phyloP scores from a whole-genome alignment of 2,329 filamentous ascomycete genomes.

The Chrysoporthe cubensis region DNA sequence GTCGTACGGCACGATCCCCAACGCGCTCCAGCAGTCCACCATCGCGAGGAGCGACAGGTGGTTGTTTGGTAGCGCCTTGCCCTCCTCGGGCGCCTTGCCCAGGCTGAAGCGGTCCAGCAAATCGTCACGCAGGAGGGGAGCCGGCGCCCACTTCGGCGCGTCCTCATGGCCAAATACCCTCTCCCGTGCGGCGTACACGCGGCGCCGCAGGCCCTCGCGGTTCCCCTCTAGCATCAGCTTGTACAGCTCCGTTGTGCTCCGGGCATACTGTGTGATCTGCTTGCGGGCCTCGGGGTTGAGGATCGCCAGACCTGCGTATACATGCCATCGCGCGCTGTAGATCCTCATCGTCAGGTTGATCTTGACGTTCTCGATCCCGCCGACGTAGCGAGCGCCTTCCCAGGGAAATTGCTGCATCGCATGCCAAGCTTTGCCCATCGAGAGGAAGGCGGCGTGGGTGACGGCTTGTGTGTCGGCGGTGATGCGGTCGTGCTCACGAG shows the following conservation, averaged over 20 bases:
- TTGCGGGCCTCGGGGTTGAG: conserved; percentile 89
- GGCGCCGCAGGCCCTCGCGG: conserved; percentile 69
- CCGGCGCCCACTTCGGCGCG: conserved; percentile 60
- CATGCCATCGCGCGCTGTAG: conserved; percentile 99
- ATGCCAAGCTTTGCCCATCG: conserved; percentile 98
- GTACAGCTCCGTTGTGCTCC: conserved; percentile 90
- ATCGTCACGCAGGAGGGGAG: conserved; percentile 77
- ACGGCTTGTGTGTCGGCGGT: conserved; percentile 98
- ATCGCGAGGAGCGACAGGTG: conserved; percentile 93
- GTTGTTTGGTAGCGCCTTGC: conserved; percentile 74
- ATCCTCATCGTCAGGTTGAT: conserved; percentile 98
- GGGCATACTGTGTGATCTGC: conserved; percentile 93
- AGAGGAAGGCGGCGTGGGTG: conserved; percentile 94
- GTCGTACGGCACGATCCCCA: conserved; percentile 94
- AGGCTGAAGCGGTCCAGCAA: conserved; percentile 89
- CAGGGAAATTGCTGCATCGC: conserved; percentile 95
- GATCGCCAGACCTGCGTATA: conserved; percentile 96
- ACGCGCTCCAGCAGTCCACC: conserved; percentile 96
- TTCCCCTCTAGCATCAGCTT: conserved; percentile 95
- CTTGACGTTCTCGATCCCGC: conserved; percentile 98
- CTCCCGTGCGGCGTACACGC: conserved; percentile 68
- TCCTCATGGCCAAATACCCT: conserved; percentile 78
- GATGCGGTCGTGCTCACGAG: conserved; percentile 90
- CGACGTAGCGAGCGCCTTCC: conserved; percentile 94
- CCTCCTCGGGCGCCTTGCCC: conserved; percentile 57